Conservation (phyloP, 805 yeast species). For the Pichia phayaonensis region DNA sequence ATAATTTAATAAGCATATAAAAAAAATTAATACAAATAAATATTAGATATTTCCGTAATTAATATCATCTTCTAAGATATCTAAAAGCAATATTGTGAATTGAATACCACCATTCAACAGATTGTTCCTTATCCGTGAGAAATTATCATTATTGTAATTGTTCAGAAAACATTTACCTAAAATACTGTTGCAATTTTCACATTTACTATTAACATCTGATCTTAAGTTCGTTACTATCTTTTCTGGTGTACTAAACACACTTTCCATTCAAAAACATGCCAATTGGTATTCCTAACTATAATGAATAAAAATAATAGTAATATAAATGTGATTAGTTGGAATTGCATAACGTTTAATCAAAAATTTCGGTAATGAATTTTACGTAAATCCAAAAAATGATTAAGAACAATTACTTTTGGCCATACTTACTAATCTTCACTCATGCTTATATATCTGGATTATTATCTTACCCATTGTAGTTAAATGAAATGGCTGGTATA, state of each 20-base stretch:
- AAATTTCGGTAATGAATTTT: no score
- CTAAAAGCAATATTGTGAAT: neutral
- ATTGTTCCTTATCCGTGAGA: neutral
- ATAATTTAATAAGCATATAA: conserved; percentile 5
- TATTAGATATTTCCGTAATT: conserved; percentile 1
- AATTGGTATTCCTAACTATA: no score
- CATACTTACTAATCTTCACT: no score
- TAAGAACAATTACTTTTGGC: no score
- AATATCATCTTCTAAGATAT: neutral
- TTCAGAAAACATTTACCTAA: no score
- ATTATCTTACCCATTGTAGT: no score
- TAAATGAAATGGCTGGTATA: neutral
- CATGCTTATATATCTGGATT: neutral
- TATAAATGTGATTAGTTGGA: neutral
- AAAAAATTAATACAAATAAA: conserved; percentile 10
- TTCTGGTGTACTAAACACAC: no score
- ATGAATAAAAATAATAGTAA: no score
- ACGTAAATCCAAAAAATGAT: no score
- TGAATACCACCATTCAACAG: neutral
- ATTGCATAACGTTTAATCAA: neutral
- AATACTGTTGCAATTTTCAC: neutral
- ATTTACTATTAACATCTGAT: no score
- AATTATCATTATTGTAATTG: neutral
- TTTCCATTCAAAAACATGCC: neutral
- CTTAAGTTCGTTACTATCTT: no score